phyloP scores from a whole-genome alignment of 805 yeast genomes.

The Lachancea sp. region DNA sequence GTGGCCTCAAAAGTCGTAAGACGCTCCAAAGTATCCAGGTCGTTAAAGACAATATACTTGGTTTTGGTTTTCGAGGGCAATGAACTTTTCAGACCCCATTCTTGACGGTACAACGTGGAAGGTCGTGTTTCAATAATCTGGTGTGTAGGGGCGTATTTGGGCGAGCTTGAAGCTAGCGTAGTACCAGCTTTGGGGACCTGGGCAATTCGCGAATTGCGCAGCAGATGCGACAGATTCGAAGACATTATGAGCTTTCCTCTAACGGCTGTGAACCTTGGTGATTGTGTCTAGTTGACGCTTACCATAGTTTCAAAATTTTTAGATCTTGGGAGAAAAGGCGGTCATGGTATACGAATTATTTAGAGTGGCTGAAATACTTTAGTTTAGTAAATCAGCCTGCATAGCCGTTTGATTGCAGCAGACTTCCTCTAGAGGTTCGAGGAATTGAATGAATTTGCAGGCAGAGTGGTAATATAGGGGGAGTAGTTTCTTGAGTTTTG shows the following conservation, averaged over 20 bases:
- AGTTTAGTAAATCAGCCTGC: too few relatives aligned
- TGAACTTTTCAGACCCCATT: slow-evolving; percentile 69
- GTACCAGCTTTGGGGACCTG: slow-evolving; percentile 30
- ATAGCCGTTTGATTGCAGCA: too few relatives aligned
- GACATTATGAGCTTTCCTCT: slow-evolving; percentile 6
- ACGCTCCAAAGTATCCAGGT: slow-evolving; percentile 58
- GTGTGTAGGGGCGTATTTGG: slow-evolving; percentile 49
- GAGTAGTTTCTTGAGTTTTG: too few relatives aligned
- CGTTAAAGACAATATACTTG: slow-evolving; percentile 55
- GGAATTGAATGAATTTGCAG: too few relatives aligned
- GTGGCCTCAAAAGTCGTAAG: slow-evolving; percentile 67
- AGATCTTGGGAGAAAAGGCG: not conserved
- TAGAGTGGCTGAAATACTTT: too few relatives aligned
- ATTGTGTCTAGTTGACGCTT: not conserved
- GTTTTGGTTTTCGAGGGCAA: slow-evolving; percentile 57
- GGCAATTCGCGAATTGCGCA: slow-evolving; percentile 32
- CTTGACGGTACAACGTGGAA: slow-evolving; percentile 54
- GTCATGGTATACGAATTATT: not conserved
- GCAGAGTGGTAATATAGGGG: too few relatives aligned
- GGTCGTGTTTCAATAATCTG: slow-evolving; percentile 68
- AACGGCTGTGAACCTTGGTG: too few relatives aligned
- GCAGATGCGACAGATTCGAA: slow-evolving; percentile 18
- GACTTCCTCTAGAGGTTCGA: too few relatives aligned
- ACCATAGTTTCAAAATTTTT: not conserved
- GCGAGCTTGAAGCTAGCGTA: slow-evolving; percentile 13